A percentile compares a stretch with the other conserved stretches of the same genome.
These are phyloP conservation scores for Alternaria alternata DNA, from an alignment of 2,329 filamentous ascomycete genomes.

Conservation along the genomic window DNA sequence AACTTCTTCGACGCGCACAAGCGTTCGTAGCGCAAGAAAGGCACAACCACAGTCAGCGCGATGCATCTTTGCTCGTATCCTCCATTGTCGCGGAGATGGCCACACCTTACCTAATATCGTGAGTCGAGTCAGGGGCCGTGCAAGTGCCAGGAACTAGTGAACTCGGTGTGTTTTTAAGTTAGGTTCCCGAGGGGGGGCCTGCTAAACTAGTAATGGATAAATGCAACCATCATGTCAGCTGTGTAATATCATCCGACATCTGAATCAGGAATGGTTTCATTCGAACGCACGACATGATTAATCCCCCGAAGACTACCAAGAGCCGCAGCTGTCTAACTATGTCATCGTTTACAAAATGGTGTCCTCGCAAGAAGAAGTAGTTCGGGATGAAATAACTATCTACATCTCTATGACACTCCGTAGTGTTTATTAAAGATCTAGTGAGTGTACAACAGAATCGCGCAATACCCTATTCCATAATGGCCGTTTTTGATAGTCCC, in stretches of 20 bases:
- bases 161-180: conserved; percentile 6
- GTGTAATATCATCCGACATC: not conserved
- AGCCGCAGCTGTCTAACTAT: not conserved
- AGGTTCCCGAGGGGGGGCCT: not conserved
- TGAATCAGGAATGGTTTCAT: not conserved
- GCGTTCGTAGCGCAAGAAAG: conserved; percentile 12
- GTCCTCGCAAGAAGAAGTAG: not conserved
- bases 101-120: not conserved
- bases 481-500: conserved; percentile 9
- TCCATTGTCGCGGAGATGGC: not conserved
- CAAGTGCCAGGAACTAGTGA: not conserved
- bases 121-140: not conserved
- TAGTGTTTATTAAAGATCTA: not conserved
- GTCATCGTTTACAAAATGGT: not conserved
- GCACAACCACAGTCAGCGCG: conserved; percentile 13
- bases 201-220: not conserved
- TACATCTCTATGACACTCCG: not conserved
- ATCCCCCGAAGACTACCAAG: conserved; percentile 2
- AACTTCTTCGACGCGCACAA: conserved; percentile 15
- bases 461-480: not conserved
- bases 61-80: conserved; percentile 7
- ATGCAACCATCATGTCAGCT: not conserved
- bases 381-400: not conserved
- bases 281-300: conserved; percentile 3
- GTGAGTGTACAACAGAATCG: not conserved